phyloP scores from a whole-genome alignment of 1,139 yeast species.

The Yamadazyma spencermartinsiae region DNA sequence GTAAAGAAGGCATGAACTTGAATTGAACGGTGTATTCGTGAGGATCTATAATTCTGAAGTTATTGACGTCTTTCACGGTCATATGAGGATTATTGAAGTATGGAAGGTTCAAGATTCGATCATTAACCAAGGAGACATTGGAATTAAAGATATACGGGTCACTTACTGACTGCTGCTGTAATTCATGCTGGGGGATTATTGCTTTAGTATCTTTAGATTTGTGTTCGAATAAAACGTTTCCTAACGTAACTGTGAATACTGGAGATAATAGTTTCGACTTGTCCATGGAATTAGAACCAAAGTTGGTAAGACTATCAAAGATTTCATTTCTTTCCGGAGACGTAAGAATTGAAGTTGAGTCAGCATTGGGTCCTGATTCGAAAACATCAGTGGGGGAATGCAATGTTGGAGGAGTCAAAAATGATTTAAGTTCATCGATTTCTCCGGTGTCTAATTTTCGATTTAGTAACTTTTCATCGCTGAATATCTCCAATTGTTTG shows the following conservation, averaged over 20 bases:
- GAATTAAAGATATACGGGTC: constrained; percentile 38
- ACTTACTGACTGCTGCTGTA: neutral
- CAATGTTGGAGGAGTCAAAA: constrained; percentile 9
- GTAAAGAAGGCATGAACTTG: constrained; percentile 50
- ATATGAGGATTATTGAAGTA: constrained; percentile 22
- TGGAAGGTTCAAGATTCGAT: constrained; percentile 38
- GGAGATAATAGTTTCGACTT: constrained; percentile 20
- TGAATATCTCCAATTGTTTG: constrained; percentile 7
- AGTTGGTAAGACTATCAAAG: constrained; percentile 13
- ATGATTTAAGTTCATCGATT: constrained; percentile 10
- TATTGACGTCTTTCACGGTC: constrained; percentile 22
- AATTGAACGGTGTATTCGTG: constrained; percentile 45
- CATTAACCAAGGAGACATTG: constrained; percentile 41
- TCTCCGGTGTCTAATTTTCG: constrained; percentile 9
- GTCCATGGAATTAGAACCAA: neutral
- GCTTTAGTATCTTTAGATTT: constrained; percentile 9
- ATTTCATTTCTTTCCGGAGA: constrained; percentile 16
- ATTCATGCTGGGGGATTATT: constrained; percentile 6
- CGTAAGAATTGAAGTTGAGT: constrained; percentile 6
- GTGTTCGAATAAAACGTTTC: constrained; percentile 33
- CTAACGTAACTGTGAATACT: constrained; percentile 38
- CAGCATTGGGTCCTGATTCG: too few species aligned
- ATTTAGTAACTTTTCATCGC: constrained; percentile 5
- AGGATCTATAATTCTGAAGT: constrained; percentile 30
- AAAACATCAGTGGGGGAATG: neutral